Base-by-base conservation (phyloP, 2,329 filamentous ascomycete species). In the Paecilomyces niveus region DNA sequence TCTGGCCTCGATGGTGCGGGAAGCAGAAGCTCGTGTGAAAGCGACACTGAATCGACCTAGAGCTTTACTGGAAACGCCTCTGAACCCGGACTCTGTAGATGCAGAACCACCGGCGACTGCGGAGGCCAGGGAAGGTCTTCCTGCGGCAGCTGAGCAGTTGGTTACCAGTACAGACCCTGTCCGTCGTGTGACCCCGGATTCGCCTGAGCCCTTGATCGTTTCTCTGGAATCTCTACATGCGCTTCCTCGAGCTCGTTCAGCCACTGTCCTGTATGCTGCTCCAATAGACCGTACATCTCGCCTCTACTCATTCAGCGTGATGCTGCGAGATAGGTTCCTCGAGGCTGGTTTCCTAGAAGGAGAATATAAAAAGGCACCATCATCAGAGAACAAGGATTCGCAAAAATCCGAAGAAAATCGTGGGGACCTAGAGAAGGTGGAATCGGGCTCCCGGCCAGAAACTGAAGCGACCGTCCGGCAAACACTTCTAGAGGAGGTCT, bases 211-310 rank as follows among this genome's bases (percentile, higher is more conserved):
- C 9, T 67, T 81, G n/a, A 68, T 57, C 0, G 66, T 85, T 7
- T 70, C 75, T 8, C 66, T 85, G 3, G 73, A 75, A 59, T 74
- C 73, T 5, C 58, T 72, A 11, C 62, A 71, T 74, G 74, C 72
- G 10, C 67, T 77, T 54, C 75, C 74, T 2, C 67, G 64, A 1
- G 64, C 69, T 1, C 65, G 68, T 5, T 59, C 68, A 3, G 72
- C 76, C n/a, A 76, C 73, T 1, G 65, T 76, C 21, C 63, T 79
- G n/a, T 71, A 78, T 59, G 73, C 74, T 15, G 62, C 66, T 1
- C 75, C 76, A 0, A 62, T 73, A 2, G 76, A 79, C 57, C 61
- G 68, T 6, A 76, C 74, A 0, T 67, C 63, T 9, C 72, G 76
- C 0, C 62, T 80, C 3, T 71, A 76, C 52, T 72, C 72, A 3